Conservation (phyloP, 306 rosid species). For the Begonia loranthoides region DNA sequence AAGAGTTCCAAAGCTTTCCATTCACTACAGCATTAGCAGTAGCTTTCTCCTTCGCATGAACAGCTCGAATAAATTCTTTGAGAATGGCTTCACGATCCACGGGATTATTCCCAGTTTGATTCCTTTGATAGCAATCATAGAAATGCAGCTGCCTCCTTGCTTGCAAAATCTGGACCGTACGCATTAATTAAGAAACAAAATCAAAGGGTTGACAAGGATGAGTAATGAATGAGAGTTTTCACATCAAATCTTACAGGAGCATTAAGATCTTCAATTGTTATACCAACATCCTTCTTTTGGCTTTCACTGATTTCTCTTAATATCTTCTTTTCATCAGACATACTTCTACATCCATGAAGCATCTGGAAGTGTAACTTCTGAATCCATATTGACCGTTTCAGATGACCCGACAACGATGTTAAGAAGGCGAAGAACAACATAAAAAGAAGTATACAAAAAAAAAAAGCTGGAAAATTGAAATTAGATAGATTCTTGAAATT, state of each 20-base stretch:
- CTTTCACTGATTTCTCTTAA: slow-evolving; percentile 8
- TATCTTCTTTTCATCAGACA: slow-evolving; percentile 21
- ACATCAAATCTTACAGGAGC: not conserved
- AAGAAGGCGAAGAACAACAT: too few species aligned
- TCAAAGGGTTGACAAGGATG: not conserved
- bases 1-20: slow-evolving; percentile 13
- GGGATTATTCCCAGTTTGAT: not conserved
- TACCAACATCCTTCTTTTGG: not conserved
- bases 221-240: not conserved
- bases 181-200: not conserved
- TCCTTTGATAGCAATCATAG: not conserved
- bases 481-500: not conserved
- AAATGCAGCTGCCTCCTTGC: not conserved
- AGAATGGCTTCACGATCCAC: not conserved
- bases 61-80: not conserved
- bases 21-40: slow-evolving; percentile 12
- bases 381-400: not conserved
- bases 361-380: slow-evolving; percentile 20
- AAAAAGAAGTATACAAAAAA: not conserved
- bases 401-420: not conserved
- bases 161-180: not conserved
- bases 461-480: not conserved
- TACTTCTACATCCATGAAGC: slow-evolving; percentile 12
- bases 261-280: not conserved
- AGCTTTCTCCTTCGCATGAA: slow-evolving; percentile 1